Conservation (phyloP, 139 green algal genomes). For the Penium margaritaceum region DNA sequence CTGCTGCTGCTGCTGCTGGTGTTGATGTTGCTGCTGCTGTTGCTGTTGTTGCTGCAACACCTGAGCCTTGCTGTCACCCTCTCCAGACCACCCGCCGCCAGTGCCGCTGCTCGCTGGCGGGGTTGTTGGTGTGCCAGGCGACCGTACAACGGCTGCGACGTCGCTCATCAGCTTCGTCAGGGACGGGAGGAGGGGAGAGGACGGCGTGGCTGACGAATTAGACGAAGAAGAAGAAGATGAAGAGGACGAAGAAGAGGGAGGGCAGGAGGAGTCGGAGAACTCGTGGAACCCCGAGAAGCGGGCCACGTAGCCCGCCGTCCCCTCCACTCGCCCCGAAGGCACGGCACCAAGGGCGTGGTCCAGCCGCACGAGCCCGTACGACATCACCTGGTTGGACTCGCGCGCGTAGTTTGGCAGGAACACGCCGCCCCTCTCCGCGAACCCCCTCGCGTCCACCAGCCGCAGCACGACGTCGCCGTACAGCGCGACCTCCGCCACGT, state of each 20-base stretch:
- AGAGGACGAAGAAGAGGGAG: neutral
- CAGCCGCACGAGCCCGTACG: constrained; percentile 73
- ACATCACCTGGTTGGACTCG: neutral
- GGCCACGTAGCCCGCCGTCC: constrained; percentile 71
- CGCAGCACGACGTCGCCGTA: constrained; percentile 90
- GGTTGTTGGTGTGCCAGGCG: too few species aligned
- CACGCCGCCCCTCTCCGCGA: constrained; percentile 56
- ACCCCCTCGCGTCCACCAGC: constrained; percentile 49
- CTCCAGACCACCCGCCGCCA: too few species aligned
- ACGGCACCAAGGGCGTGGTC: constrained; percentile 95
- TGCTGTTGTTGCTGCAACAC: too few species aligned
- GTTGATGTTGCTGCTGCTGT: constrained; percentile 44
- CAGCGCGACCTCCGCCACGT: constrained; percentile 70
- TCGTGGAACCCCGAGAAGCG: constrained; percentile 82
- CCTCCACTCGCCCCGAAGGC: constrained; percentile 60
- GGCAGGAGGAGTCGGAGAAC: constrained; percentile 67
- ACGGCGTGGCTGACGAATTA: too few species aligned
- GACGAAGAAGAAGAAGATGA: too few species aligned
- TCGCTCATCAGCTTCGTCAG: too few species aligned
- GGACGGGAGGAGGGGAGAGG: too few species aligned
- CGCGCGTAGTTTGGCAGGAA: constrained; percentile 66
- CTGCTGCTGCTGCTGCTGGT: too few species aligned
- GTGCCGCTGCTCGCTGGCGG: too few species aligned
- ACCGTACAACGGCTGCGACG: too few species aligned
- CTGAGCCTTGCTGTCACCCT: too few species aligned